Conservation (phyloP, 148 eudicot genomes). For the Amaranthus cruentus region DNA sequence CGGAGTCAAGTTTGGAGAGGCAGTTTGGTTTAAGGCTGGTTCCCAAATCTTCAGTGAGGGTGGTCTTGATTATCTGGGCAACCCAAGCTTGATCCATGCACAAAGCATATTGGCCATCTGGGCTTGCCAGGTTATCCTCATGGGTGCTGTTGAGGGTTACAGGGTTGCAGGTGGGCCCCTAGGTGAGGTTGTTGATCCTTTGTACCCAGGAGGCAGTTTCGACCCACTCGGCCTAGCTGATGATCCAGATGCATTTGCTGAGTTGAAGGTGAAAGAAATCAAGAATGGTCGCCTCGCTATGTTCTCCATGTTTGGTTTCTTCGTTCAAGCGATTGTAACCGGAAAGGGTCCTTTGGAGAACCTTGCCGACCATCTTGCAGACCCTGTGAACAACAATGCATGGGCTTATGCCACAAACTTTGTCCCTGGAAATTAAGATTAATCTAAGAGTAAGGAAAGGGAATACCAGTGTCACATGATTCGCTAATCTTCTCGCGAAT, state of each 20-base stretch:
- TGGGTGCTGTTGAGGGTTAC: constrained; percentile 23
- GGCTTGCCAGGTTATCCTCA: constrained; percentile 20
- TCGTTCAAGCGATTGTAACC: constrained; percentile 24
- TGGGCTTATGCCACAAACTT: constrained; percentile 17
- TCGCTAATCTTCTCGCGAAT: too few species aligned
- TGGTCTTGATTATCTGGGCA: constrained; percentile 17
- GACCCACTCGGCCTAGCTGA: constrained; percentile 20
- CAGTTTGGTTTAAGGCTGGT: constrained; percentile 22
- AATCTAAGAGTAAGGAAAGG: neutral
- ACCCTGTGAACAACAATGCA: constrained; percentile 18
- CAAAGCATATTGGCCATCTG: constrained; percentile 22
- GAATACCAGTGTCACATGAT: neutral
- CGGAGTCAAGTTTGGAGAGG: constrained; percentile 22
- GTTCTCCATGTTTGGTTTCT: constrained; percentile 29
- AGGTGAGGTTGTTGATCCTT: constrained; percentile 16
- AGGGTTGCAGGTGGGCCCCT: constrained; percentile 21
- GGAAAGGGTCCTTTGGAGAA: constrained; percentile 21
- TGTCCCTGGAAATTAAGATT: constrained; percentile 21
- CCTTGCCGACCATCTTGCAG: constrained; percentile 23
- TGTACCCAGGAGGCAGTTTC: constrained; percentile 20
- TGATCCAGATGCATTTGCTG: constrained; percentile 24
- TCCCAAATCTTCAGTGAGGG: constrained; percentile 16
- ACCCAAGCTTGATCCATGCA: constrained; percentile 16
- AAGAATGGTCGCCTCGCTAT: constrained; percentile 22
- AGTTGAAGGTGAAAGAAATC: constrained; percentile 22